Conservation (phyloP, 768 basidiomycete genomes). For the Psilocybe subaeruginosa region DNA sequence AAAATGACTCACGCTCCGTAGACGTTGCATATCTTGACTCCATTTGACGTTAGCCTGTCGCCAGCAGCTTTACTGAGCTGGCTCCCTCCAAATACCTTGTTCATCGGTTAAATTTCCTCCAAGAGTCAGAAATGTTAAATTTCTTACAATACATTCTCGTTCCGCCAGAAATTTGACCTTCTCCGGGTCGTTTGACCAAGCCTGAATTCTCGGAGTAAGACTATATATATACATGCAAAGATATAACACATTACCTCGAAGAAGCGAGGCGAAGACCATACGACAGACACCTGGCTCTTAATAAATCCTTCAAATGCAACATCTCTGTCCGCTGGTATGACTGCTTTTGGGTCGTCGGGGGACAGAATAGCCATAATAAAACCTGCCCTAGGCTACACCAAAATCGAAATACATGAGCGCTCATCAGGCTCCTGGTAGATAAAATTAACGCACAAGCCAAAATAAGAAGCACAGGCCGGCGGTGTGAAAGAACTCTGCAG, state of each 20-base stretch:
- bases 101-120: neutral
- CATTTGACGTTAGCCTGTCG: neutral
- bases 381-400: neutral
- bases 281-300: neutral
- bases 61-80: neutral
- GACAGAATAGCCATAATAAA: neutral
- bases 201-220: neutral
- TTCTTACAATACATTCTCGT: neutral
- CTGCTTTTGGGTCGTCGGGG: neutral
- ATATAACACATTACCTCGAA: neutral
- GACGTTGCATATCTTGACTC: neutral
- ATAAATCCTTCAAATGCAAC: neutral
- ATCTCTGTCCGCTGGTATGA: neutral
- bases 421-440: neutral
- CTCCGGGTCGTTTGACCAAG: neutral
- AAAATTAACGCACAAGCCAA: neutral
- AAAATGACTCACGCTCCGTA: neutral
- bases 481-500: neutral
- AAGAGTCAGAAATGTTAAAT: neutral
- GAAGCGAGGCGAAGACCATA: neutral
- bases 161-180: neutral
- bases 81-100: neutral
- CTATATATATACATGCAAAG: neutral
- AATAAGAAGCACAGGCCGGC: slow-evolving; percentile 1
- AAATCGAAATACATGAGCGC: neutral